phyloP scores from a whole-genome alignment of 1,284 basidiomycete species.

The Neotropicomus parvogracilis region DNA sequence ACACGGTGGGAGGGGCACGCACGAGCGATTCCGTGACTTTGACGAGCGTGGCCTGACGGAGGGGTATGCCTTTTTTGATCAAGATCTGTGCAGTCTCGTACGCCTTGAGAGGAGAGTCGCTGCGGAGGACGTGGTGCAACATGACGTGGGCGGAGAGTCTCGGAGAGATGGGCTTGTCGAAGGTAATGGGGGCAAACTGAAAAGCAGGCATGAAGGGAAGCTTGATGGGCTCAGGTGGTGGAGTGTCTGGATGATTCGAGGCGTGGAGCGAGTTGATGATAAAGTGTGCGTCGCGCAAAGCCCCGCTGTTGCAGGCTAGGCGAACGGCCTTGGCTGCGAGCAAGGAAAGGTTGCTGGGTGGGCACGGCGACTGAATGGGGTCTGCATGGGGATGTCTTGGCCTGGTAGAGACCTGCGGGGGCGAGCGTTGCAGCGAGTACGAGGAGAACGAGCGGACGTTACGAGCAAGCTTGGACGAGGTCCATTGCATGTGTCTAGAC shows the following conservation, averaged over 20 bases:
- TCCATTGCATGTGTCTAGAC: constrained; percentile 65
- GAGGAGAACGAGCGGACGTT: constrained; percentile 14
- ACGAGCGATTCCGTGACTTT: constrained; percentile 38
- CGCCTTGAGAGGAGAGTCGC: constrained; percentile 46
- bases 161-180: constrained; percentile 49
- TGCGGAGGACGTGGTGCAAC: constrained; percentile 58
- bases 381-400: neutral
- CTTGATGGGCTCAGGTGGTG: constrained; percentile 17
- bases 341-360: constrained; percentile 21
- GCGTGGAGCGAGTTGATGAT: constrained; percentile 56
- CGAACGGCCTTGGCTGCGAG: constrained; percentile 54
- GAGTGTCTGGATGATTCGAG: constrained; percentile 32
- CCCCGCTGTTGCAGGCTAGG: constrained; percentile 41
- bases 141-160: constrained; percentile 59
- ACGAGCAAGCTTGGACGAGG: constrained; percentile 47
- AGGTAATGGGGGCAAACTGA: constrained; percentile 42
- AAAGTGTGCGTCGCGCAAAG: constrained; percentile 48
- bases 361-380: neutral
- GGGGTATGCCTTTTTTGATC: constrained; percentile 47
- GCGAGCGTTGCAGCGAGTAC: neutral
- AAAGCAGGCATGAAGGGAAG: constrained; percentile 31
- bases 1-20: constrained; percentile 30
- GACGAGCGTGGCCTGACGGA: constrained; percentile 49
- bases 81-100: constrained; percentile 47
- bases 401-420: constrained; percentile 6